Conservation (phyloP, 257 asterid species). For the Agastache rugosa region DNA sequence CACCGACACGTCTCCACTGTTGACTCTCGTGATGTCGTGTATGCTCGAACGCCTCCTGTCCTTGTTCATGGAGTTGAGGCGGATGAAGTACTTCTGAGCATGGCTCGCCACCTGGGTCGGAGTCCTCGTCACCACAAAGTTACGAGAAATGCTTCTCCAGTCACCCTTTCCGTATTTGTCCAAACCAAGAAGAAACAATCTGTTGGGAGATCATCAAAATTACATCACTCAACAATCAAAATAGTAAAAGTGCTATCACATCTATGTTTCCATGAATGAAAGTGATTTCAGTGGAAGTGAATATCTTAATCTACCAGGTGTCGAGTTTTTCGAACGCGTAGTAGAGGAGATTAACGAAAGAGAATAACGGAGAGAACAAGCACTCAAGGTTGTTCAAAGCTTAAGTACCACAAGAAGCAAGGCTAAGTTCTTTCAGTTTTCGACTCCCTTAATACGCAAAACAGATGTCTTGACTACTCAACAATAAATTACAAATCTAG, state of each 20-base stretch:
- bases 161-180: conserved; percentile 93
- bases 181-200: conserved; percentile 88
- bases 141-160: conserved; percentile 91
- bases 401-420: too few relatives aligned
- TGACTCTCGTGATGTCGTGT: conserved; percentile 86
- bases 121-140: conserved; percentile 82
- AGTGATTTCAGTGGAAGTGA: neutral
- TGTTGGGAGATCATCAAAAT: conserved; percentile 30
- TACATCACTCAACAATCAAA: neutral
- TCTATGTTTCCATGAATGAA: neutral
- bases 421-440: too few relatives aligned
- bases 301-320: neutral
- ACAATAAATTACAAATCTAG: too few relatives aligned
- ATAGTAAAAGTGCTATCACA: neutral
- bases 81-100: conserved; percentile 88
- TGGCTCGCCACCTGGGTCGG: conserved; percentile 97
- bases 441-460: too few relatives aligned
- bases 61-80: conserved; percentile 84
- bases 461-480: too few relatives aligned
- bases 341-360: neutral
- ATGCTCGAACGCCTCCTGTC: conserved; percentile 89
- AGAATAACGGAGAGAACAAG: neutral
- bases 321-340: neutral
- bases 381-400: neutral
- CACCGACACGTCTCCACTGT: conserved; percentile 58